phyloP scores from a whole-genome alignment of 1,139 yeast genomes.

The Yamadazyma jaroonii region DNA sequence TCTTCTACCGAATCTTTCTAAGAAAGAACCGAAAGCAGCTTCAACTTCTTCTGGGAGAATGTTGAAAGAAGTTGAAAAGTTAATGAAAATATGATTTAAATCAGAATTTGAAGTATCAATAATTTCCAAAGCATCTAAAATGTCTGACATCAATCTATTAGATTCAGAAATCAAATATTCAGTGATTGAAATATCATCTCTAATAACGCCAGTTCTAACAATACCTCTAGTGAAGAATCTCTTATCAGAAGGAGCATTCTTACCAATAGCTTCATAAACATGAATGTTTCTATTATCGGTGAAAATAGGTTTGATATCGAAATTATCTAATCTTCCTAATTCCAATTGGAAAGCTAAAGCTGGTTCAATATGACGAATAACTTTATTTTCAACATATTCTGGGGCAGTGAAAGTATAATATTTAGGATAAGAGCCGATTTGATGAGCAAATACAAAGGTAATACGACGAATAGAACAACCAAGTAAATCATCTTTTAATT shows the following conservation, averaged over 20 bases:
- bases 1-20: conserved; percentile 96
- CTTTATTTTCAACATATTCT: conserved; percentile 75
- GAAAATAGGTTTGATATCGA: conserved; percentile 90
- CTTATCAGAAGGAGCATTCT: conserved; percentile 89
- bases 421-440: conserved; percentile 85
- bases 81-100: conserved; percentile 92
- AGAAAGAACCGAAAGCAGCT: conserved; percentile 95
- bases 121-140: conserved; percentile 90
- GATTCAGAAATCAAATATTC: conserved; percentile 96
- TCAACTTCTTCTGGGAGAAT: conserved; percentile 94
- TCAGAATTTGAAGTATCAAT: conserved; percentile 94
- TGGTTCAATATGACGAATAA: conserved; percentile 96
- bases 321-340: conserved; percentile 89
- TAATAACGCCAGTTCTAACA: conserved; percentile 90
- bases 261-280: conserved; percentile 94
- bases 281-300: conserved; percentile 97
- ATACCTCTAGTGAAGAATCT: conserved; percentile 97
- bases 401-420: conserved; percentile 96
- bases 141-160: conserved; percentile 91
- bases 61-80: conserved; percentile 92
- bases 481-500: conserved; percentile 65
- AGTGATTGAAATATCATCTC: conserved; percentile 88
- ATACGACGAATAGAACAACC: conserved; percentile 83
- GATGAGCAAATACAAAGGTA: conserved; percentile 83
- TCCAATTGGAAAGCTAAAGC: conserved; percentile 97